Evolutionary conservation across 352 stramenopile genomes (phyloP), one percentile per base, ranked within the genome.

Genomic region (Aphanomyces cochlioides): DNA sequence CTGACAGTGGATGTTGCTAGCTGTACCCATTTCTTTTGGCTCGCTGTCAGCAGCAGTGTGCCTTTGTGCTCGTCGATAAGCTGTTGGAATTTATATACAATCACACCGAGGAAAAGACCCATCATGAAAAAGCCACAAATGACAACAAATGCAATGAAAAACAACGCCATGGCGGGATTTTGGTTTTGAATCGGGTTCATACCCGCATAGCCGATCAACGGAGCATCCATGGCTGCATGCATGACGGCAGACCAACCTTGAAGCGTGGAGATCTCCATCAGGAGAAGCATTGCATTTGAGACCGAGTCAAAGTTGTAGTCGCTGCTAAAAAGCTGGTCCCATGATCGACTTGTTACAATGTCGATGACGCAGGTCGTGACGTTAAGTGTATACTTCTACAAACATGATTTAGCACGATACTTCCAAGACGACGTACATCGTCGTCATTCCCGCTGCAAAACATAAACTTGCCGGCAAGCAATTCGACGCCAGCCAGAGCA

Each of bases 61-160:
- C 70, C 67, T 7, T 76, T 74, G 39, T 89, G 58, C 39, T 80
- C 79, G 47, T 80, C 79, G 47, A 75, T 63, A 76, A 84, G 81
- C 8, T 83, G 74, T 37, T 92, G 88, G 50, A 96, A 97, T 63
- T 95, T 92, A 73, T 96, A 87, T 54, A 96, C 88, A 36, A 96
- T 88, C 0, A 93, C 85, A 28, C 89, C 90, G 4, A 95, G 84
- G 73, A 96, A 96, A 1, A 96, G 79, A 45, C 96, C 92, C 60
- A 96, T 78, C 6, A 92, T 84, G 75, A 97, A 94, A 56, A 93
- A 96, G 56, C 78, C 78, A 28, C 89, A 87, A 34, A 96, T 79
- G 28, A 97, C 77, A 61, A 96, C 85, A 73, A 97, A 97, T 6
- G 79, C 66, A 57, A 96, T 79, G 67, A 93, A 96, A 75, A 95